Evolutionary conservation across 805 yeast genomes (phyloP), one percentile per base, ranked within the genome.

Genomic region (Pichia kluyveri): DNA sequence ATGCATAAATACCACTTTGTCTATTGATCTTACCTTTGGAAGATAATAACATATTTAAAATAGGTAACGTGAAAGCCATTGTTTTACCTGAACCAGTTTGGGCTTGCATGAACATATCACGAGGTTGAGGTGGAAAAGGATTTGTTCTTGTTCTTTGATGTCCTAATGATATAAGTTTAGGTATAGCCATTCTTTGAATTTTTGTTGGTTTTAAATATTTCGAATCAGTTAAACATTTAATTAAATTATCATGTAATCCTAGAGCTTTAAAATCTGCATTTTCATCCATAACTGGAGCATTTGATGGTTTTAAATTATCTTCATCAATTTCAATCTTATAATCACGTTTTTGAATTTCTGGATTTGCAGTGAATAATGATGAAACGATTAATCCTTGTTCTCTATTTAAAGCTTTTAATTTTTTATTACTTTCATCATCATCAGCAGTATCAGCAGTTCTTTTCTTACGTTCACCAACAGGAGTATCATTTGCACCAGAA

Each of bases 41-140:
- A 18, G 43, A 30, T 38, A 54, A 42, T 40, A 93, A 70, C 50
- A 79, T 75, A 54, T 86, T 80, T 53, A 91, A 65, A 19, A 95
- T 82, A 1, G 99, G 99, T 38, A 95, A 68, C 4, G 83, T 69
- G 62, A 86, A 95, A 0, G 98, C 82, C 48, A 93, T 67, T 0
- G 99, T 93, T 65, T 93, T 93, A 65, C 99, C 99, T 0, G 98
- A 90, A 46, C 99, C 99, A 0, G 99, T 93, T 66, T 95, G 97
- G 0, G 99, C 96, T 60, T 89, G 95, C 42, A 93, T 85, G 55
- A 93, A 85, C 48, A 89, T 68, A 65, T 93, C 99, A 32, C 70
- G 66, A 4, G 53, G 50, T 36, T 45, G 50, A n/a, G 49, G 46
- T 12, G 51, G 48, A 19, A 48, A 48, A 5, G 47, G 51, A 38